These are phyloP conservation scores for Clitocybe nebularis DNA, from an alignment of 1,284 basidiomycete genomes.

Conservation along the genomic window DNA sequence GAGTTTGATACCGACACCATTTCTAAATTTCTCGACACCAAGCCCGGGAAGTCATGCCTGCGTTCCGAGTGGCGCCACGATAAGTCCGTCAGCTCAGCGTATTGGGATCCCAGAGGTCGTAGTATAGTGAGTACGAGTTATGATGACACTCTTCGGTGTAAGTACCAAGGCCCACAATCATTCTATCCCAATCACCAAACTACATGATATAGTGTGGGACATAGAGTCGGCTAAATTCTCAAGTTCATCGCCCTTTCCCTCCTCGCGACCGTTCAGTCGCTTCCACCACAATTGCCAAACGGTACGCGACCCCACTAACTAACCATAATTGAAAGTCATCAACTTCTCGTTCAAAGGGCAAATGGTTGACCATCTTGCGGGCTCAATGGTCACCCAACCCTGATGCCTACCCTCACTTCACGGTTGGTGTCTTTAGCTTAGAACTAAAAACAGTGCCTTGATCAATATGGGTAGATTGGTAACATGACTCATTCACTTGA, in stretches of 20 bases:
- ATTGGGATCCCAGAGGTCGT: constrained; percentile 75
- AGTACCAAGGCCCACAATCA: too few species aligned
- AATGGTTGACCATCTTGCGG: constrained; percentile 72
- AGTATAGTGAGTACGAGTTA: constrained; percentile 78
- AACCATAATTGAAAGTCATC: not conserved
- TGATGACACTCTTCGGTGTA: constrained; percentile 69
- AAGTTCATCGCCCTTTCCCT: constrained; percentile 45
- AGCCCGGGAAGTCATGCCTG: constrained; percentile 47
- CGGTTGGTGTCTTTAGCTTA: constrained; percentile 39
- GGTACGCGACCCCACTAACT: constrained; percentile 33
- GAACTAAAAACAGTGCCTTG: not conserved
- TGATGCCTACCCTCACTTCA: constrained; percentile 76
- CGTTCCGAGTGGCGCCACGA: constrained; percentile 65
- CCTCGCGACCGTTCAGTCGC: constrained; percentile 56
- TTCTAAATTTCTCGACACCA: constrained; percentile 43
- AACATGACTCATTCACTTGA: constrained; percentile 75
- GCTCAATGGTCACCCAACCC: constrained; percentile 76
- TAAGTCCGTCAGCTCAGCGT: constrained; percentile 75
- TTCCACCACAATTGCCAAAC: constrained; percentile 75
- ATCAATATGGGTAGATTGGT: constrained; percentile 46
- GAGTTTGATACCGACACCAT: constrained; percentile 52
- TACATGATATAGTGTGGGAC: constrained; percentile 61
- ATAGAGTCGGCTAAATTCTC: constrained; percentile 45
- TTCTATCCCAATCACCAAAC: constrained; percentile 1
- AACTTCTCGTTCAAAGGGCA: constrained; percentile 45